Base-by-base conservation (phyloP, 1,139 yeast species). In the Diutina mesorugosa region DNA sequence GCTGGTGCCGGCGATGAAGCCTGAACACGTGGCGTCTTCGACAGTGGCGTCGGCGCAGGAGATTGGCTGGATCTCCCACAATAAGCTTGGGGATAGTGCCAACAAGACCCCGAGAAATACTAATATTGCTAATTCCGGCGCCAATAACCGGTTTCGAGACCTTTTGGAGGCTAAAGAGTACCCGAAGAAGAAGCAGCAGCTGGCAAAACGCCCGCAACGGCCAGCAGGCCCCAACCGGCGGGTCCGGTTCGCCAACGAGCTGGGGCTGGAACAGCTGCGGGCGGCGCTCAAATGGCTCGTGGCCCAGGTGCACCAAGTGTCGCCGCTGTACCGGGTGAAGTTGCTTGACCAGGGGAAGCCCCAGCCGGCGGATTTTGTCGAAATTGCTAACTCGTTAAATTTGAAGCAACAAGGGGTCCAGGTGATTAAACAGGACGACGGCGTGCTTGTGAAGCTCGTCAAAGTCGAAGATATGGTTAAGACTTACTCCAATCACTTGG, bases 391-490 rank as follows among this genome's bases (percentile, higher is more conserved):
- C 57, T 58, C 57, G 8, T 59, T 72, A 16, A 72, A 74, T 58
- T 67, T 75, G 52, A 55, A 61, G 3, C 59, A 58, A 38, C 59
- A 68, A 18, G 80, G 80, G 1, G 58, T 76, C 14, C 60, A 62
- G 14, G 57, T 72, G 29, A 63, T 74, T 26, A 59, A 59, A 9
- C 68, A 64, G 12, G 66, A 62, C 1, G 67, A 64, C 1, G 56
- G 65, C 7, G 70, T 74, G 4, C 60, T 75, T 55, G 63, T 76
- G 1, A 73, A 72, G 55, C 57, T 61, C 14, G 65, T 67, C 6
- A 63, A 65, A 14, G 63, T 66, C 6, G 61, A 57, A 32, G 74
- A 72, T 14, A 76, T 76, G 80, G 58, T 73, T 21, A 65, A 67
- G 56, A 57, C 58, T 1, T 74, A 72, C 59, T 61, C 69, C 2